Conservation (phyloP, 2,329 filamentous ascomycete species). For the Shiraia bambusicola region DNA sequence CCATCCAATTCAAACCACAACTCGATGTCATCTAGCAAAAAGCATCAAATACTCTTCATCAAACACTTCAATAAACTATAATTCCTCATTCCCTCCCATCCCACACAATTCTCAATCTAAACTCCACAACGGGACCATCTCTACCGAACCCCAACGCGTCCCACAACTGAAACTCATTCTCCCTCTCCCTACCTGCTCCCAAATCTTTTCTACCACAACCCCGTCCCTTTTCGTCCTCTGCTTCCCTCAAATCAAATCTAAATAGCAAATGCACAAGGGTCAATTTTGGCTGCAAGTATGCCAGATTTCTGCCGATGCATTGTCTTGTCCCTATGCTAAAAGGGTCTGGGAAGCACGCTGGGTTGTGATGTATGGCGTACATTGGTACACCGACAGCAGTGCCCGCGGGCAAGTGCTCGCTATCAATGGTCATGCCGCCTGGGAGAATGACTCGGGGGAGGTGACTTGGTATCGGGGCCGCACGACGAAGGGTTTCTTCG, state of each 20-base stretch:
- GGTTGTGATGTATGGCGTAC: conserved; percentile 25
- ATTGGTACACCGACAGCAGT: conserved; percentile 29
- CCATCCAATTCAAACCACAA: too few relatives aligned
- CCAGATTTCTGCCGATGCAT: conserved; percentile 69
- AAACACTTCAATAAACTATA: not conserved
- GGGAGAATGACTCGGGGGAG: conserved; percentile 31
- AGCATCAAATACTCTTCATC: too few relatives aligned
- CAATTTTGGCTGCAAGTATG: conserved; percentile 64
- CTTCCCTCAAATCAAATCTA: conserved; percentile 56
- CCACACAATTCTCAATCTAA: conserved; percentile 11
- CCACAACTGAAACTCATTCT: conserved; percentile 63
- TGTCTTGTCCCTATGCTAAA: conserved; percentile 56
- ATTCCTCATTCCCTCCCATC: not conserved
- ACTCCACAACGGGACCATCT: conserved; percentile 66
- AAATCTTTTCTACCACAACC: conserved; percentile 19
- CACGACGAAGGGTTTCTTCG: conserved; percentile 36
- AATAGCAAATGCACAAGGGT: conserved; percentile 61
- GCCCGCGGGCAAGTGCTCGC: conserved; percentile 18
- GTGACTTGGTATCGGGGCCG: conserved; percentile 27
- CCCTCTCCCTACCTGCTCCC: conserved; percentile 21
- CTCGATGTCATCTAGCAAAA: too few relatives aligned
- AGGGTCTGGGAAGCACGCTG: conserved; percentile 17
- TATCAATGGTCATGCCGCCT: conserved; percentile 27
- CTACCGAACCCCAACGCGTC: conserved; percentile 74
- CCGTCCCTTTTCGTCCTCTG: conserved; percentile 11